phyloP scores from a whole-genome alignment of 1,139 yeast genomes.

The Lodderomyces parapsilosis region DNA sequence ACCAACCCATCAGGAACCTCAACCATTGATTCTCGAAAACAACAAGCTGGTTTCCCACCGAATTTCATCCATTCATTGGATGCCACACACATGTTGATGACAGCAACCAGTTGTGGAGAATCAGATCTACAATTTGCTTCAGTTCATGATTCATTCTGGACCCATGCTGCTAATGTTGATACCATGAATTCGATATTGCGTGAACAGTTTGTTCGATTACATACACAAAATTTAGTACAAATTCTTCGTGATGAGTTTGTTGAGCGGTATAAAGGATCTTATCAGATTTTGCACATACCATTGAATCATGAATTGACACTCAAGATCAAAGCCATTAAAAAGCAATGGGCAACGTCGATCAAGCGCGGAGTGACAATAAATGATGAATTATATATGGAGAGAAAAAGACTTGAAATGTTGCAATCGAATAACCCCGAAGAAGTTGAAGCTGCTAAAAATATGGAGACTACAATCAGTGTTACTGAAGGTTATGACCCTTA shows the following conservation, averaged over 20 bases:
- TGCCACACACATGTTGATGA: conserved; percentile 94
- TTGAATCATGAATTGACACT: conserved; percentile 52
- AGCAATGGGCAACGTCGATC: conserved; percentile 45
- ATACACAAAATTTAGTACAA: conserved; percentile 67
- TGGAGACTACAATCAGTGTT: conserved; percentile 76
- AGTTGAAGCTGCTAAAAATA: conserved; percentile 50
- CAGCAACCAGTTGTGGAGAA: conserved; percentile 78
- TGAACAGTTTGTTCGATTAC: conserved; percentile 76
- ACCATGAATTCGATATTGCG: conserved; percentile 72
- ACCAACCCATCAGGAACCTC: conserved; percentile 80
- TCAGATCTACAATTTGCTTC: conserved; percentile 79
- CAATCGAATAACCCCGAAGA: conserved; percentile 52
- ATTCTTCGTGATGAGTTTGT: conserved; percentile 77
- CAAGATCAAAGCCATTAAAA: conserved; percentile 51
- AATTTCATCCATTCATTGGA: conserved; percentile 93
- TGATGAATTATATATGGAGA: conserved; percentile 76
- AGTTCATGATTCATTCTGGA: conserved; percentile 98
- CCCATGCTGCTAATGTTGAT: conserved; percentile 86
- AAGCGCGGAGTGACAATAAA: conserved; percentile 62
- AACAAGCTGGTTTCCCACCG: conserved; percentile 93
- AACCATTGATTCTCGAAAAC: conserved; percentile 86
- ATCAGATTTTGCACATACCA: conserved; percentile 60
- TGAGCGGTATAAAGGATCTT: conserved; percentile 70
- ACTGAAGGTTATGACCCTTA: conserved; percentile 42
- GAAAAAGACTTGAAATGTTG: conserved; percentile 56